These are phyloP conservation scores for Chaetomium fimeti DNA, from an alignment of 495 filamentous ascomycete species.

Conservation along the genomic window DNA sequence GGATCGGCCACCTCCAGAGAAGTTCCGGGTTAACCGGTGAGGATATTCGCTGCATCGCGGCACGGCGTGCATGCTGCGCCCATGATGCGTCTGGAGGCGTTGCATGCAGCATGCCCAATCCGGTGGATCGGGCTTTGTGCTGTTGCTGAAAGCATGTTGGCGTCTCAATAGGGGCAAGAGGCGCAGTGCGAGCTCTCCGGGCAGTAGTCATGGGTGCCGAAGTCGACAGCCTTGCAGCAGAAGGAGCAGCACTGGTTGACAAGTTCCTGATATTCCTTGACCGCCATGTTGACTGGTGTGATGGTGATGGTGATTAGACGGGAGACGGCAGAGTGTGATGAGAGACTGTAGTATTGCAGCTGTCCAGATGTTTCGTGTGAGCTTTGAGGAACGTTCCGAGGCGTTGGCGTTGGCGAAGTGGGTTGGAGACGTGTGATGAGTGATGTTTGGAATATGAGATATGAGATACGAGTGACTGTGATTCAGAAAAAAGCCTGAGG, in stretches of 20 bases:
- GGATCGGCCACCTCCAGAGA: constrained; percentile 18
- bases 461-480: background rate
- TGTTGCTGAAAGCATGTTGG: constrained; percentile 2
- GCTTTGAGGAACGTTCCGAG: too few species aligned
- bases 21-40: constrained; percentile 15
- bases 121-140: constrained; percentile 19
- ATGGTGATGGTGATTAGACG: background rate
- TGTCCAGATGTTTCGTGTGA: too few species aligned
- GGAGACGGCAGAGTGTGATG: too few species aligned
- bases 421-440: background rate
- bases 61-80: constrained; percentile 16
- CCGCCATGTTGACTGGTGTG: constrained; percentile 41
- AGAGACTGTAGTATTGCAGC: too few species aligned
- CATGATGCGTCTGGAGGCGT: constrained; percentile 7
- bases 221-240: constrained; percentile 54
- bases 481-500: background rate
- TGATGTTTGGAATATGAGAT: constrained; percentile 4
- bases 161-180: constrained; percentile 44
- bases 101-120: constrained; percentile 33
- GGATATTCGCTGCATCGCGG: constrained; percentile 11
- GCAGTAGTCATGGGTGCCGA: constrained; percentile 54
- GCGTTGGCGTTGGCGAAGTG: too few species aligned
- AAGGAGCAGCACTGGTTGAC: constrained; percentile 54
- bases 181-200: constrained; percentile 44
- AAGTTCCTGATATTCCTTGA: constrained; percentile 46